Conservation (phyloP, 2,329 filamentous ascomycete species). For the Coniochaeta sp. region DNA sequence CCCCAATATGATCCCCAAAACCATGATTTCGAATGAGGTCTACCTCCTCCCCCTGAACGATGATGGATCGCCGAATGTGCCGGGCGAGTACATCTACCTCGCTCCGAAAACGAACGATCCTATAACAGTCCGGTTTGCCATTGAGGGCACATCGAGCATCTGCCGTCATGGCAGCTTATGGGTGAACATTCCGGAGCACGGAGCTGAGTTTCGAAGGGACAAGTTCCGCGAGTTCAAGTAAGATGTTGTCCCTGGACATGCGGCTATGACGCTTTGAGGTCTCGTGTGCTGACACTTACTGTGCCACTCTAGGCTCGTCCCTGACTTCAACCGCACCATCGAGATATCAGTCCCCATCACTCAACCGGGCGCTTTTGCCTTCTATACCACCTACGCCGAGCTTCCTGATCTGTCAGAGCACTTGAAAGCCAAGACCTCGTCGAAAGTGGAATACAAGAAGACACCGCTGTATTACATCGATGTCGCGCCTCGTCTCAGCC, state of each 20-base stretch:
- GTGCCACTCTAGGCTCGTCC: constrained; percentile 55
- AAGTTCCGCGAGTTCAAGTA: constrained; percentile 87
- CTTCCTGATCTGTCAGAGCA: constrained; percentile 68
- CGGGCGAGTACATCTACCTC: constrained; percentile 86
- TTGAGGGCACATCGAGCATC: constrained; percentile 92
- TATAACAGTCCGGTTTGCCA: constrained; percentile 77
- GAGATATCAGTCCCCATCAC: constrained; percentile 84
- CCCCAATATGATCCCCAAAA: constrained; percentile 46
- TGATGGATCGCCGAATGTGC: constrained; percentile 82
- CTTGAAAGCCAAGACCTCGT: constrained; percentile 34
- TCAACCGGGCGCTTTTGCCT: constrained; percentile 80
- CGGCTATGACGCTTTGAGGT: background rate
- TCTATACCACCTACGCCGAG: constrained; percentile 87
- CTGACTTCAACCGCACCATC: constrained; percentile 87
- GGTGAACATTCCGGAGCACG: constrained; percentile 85
- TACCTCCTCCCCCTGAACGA: constrained; percentile 90
- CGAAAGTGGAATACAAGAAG: constrained; percentile 48
- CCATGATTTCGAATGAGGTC: constrained; percentile 61
- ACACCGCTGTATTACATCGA: constrained; percentile 88
- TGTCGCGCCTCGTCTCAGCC: constrained; percentile 71
- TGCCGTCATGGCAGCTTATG: constrained; percentile 90
- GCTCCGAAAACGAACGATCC: constrained; percentile 66
- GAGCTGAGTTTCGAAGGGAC: constrained; percentile 66
- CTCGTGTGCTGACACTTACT: constrained; percentile 5
- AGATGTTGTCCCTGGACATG: constrained; percentile 21